Evolutionary conservation across 1,139 yeast species (phyloP), one percentile per base, ranked within the genome.

Genomic region (Citeromyces hawaiiensis): DNA sequence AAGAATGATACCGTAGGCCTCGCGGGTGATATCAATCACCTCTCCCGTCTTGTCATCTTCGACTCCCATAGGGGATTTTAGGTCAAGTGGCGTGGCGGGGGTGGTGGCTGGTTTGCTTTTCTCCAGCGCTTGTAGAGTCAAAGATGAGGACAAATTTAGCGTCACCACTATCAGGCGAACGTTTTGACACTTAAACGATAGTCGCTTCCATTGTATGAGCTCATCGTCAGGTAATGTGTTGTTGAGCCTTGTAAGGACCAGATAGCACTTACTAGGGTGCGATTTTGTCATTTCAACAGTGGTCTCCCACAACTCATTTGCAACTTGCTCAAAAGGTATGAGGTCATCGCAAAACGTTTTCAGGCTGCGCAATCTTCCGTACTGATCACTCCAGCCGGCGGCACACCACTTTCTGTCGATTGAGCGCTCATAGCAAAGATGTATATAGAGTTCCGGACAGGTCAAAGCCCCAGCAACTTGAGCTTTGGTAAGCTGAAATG

Each of bases 361-460:
- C 4, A 45, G 45, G 5, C 48, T 38, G 4, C 42, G 43, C 14
- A n/a, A 16, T 2, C 10, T 9, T 40, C 96, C 96, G 51, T 71
- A 68, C 39, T 91, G 91, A 52, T 88, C 96, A 0, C 94, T 70
- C 94, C 96, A 86, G 0, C 94, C 81, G 0, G 86, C 94, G 21
- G 80, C 75, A 38, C 86, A 66, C 96, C 96, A 88, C 43, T 72
- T 75, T 45, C 75, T 77, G 53, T 88, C 96, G 4, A 72, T 65
- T 0, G 95, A 82, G 40, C 94, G 57, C 31, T 87, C 86, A 51
- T 87, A 91, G 0, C 95, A 88, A 23, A 91, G 65, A 54, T 88
- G 97, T 33, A 91, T 63, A 47, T 78, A 83, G 1, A 83, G 68
- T 52, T 87, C 96, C 47, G 85, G 88, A 32, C 66, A 66, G 38